These are phyloP conservation scores for Hsuehochloa calcarea DNA, from an alignment of 176 grass and related monocot genomes.

Conservation along the genomic window DNA sequence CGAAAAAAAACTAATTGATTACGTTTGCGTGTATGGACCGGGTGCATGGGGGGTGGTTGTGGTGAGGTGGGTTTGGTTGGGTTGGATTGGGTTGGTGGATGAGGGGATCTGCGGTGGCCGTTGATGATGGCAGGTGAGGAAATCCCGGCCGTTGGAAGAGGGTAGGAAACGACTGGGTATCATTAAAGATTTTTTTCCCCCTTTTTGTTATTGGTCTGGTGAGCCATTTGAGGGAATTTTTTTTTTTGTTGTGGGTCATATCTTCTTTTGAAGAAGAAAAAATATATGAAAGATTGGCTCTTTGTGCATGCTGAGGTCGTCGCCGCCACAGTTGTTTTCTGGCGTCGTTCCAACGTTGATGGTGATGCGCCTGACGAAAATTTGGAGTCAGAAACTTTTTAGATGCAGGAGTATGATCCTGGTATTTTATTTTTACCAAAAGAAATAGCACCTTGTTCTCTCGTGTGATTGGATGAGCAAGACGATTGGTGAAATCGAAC, in stretches of 20 bases:
- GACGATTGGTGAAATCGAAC: background rate
- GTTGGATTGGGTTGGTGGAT: conserved; percentile 66
- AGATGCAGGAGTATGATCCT: background rate
- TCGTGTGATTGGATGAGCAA: background rate
- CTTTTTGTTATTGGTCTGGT: background rate
- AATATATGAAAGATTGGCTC: background rate
- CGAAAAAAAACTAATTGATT: no score
- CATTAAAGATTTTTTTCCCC: conserved; percentile 18
- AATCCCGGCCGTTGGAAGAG: conserved; percentile 53
- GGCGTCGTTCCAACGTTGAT: background rate
- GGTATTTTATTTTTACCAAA: background rate
- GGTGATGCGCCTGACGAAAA: conserved; percentile 7
- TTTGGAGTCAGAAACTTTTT: background rate
- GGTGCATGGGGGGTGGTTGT: background rate
- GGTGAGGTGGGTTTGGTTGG: conserved; percentile 34
- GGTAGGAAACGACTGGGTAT: conserved; percentile 63
- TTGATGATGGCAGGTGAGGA: conserved; percentile 4
- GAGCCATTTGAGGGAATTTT: background rate
- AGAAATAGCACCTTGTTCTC: background rate
- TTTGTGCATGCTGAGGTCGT: conserved; percentile 17
- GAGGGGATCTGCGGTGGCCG: conserved; percentile 28
- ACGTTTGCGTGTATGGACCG: background rate
- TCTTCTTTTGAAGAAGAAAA: background rate
- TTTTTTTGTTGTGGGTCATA: background rate
- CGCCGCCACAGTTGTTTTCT: conserved; percentile 3